A percentile compares a stretch with the other conserved stretches of the same genome.
phyloP scores from a whole-genome alignment of 2,329 filamentous ascomycete species.

The Aspergillus bombycis region DNA sequence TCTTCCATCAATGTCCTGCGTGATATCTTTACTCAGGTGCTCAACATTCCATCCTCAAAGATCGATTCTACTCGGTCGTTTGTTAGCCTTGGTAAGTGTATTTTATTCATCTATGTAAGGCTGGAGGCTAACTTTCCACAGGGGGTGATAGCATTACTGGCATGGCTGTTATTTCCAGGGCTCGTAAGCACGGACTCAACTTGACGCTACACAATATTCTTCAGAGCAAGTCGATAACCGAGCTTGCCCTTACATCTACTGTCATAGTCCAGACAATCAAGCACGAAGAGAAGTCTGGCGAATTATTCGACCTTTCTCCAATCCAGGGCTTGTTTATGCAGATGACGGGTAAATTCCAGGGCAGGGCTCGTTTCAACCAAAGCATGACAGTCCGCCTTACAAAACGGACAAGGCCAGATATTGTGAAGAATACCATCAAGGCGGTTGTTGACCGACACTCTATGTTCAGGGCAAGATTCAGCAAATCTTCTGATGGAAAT shows the following conservation, averaged over 20 bases:
- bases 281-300: conserved; percentile 30
- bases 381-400: conserved; percentile 38
- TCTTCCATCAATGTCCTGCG: conserved; percentile 27
- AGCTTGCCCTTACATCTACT: conserved; percentile 31
- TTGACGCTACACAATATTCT: conserved; percentile 39
- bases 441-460: conserved; percentile 37
- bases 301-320: conserved; percentile 37
- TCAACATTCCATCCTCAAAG: conserved; percentile 39
- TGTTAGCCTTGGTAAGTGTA: conserved; percentile 37
- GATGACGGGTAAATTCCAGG: conserved; percentile 25
- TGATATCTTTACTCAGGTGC: conserved; percentile 40
- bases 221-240: conserved; percentile 36
- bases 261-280: conserved; percentile 20
- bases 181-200: conserved; percentile 39
- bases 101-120: conserved; percentile 2
- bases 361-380: conserved; percentile 36
- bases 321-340: conserved; percentile 39
- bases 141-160: conserved; percentile 46
- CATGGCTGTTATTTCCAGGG: conserved; percentile 42
- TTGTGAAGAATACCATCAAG: conserved; percentile 31
- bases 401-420: conserved; percentile 26
- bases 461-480: conserved; percentile 40
- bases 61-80: conserved; percentile 40
- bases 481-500: conserved; percentile 18
- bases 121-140: conserved; percentile 8